Conservation (phyloP, 345 rosid genomes). For the Toxicodendron radicans region DNA sequence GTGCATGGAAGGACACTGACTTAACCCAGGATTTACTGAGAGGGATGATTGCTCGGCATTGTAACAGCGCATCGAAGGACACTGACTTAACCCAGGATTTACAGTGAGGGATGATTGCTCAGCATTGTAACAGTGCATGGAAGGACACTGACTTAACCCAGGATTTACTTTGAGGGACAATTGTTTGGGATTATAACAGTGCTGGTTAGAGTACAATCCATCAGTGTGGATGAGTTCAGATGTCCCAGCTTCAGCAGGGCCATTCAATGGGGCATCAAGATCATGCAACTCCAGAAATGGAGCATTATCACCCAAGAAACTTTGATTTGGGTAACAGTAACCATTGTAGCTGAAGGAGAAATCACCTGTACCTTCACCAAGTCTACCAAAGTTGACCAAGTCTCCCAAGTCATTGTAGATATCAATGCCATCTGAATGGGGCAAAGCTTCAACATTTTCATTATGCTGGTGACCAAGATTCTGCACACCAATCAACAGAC, state of each 20-base stretch:
- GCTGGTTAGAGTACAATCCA: too few species aligned
- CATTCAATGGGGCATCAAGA: conserved; percentile 30
- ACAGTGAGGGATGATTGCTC: too few species aligned
- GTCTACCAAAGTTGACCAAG: conserved; percentile 7
- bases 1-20: too few species aligned
- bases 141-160: too few species aligned
- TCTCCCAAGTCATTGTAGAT: conserved; percentile 24
- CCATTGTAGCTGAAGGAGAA: too few species aligned
- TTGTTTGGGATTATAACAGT: too few species aligned
- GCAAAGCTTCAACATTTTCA: background rate
- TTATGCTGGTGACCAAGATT: background rate
- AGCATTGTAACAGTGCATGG: too few species aligned
- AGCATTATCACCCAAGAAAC: background rate
- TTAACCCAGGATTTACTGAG: too few species aligned
- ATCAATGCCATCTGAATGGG: conserved; percentile 13
- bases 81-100: too few species aligned
- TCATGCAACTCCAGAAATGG: conserved; percentile 32
- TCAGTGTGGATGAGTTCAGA: background rate
- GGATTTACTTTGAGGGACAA: too few species aligned
- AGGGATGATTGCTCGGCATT: too few species aligned
- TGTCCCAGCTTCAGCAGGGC: background rate
- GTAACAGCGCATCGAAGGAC: too few species aligned
- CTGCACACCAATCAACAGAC: conserved; percentile 5
- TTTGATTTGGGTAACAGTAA: background rate
- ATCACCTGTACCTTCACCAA: background rate